Percentiles rank a stretch among this genome's conserved stretches.
Evolutionary conservation across 23 red algal species (phyloP).

Genomic region (Agarophyton chilense): DNA sequence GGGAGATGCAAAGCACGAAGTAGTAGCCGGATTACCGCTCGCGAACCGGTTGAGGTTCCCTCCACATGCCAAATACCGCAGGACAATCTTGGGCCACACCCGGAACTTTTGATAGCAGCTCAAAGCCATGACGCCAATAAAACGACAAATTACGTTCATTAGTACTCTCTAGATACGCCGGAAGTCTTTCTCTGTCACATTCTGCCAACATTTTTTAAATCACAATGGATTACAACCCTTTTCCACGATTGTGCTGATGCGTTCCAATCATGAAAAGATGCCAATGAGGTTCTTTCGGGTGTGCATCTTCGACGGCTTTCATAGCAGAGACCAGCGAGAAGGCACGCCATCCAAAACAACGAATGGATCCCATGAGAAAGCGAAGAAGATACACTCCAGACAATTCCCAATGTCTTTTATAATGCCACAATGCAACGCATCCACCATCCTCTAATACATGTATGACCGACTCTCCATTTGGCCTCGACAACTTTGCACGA

Average conservation of each 20-base stretch:
- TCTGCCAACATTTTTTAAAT: background rate
- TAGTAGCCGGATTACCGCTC: too few relatives aligned
- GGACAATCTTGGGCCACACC: background rate
- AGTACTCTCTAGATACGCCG: background rate
- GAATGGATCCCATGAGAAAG: background rate
- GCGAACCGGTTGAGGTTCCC: background rate
- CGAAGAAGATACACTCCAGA: background rate
- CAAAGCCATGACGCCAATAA: background rate
- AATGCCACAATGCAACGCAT: background rate
- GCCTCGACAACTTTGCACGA: background rate
- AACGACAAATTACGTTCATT: background rate
- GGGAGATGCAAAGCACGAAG: too few relatives aligned
- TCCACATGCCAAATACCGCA: background rate
- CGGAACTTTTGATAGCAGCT: background rate
- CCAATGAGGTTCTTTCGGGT: background rate
- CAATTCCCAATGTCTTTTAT: background rate
- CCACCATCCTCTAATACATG: background rate
- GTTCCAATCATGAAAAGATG: conserved; percentile 5
- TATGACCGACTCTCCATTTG: background rate
- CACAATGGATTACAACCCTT: background rate
- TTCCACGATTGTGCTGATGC: background rate
- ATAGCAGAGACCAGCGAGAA: background rate
- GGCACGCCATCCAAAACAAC: background rate
- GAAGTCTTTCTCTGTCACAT: background rate
- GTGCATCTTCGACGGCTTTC: background rate